Base-by-base conservation (phyloP, 139 green algal species). In the Raphidocelis subcapitata region DNA sequence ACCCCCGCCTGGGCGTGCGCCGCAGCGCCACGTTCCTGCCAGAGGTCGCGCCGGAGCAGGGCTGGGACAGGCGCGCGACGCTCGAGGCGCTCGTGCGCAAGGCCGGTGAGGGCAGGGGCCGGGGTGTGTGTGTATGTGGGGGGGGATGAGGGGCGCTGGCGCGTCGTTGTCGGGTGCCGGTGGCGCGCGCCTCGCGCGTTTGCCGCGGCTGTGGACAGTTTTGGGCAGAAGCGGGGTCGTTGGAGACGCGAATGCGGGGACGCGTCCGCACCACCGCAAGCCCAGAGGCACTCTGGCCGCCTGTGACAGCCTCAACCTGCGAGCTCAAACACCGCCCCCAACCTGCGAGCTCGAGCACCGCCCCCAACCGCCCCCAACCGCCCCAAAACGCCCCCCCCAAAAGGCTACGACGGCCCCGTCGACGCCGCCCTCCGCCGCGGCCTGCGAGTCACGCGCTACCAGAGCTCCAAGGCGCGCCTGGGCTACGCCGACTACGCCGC, bases 11-110 rank as follows among this genome's bases (percentile, higher is more conserved):
- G 20, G 28, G 24, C n/a, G 35, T 71, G 64, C 74, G 76, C 16
- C 82, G 88, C 21, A 90, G 69, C 5, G 92, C 91, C 23, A 97
- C 92, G 1, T 97, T 94, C 55, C 79, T 97, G 47, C 91, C 91
- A 14, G 86, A 96, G 60, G 85, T 95, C 44, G 82, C 87, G 4
- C 49, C 44, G 4, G 83, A 93, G 26, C 86, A 95, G 80, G 75
- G 79, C 12, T 94, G 86, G 86, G 79, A 44, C 44, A 65, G 72
- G 44, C 49, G 82, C 65, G 26, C 90, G 69, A 88, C 80, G 1
- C 67, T 95, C 8, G 85, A 92, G 44, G 69, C 85, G 12, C 80
- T 95, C 5, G 75, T 95, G 3, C 60, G 70, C 33, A 95, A 95
- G 62, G 75, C 83, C 32, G 78, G 77, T 80, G 36, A 36, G 49